These are phyloP conservation scores for Alternaria gansuensis DNA, from an alignment of 2,329 filamentous ascomycete species.

Conservation along the genomic window DNA sequence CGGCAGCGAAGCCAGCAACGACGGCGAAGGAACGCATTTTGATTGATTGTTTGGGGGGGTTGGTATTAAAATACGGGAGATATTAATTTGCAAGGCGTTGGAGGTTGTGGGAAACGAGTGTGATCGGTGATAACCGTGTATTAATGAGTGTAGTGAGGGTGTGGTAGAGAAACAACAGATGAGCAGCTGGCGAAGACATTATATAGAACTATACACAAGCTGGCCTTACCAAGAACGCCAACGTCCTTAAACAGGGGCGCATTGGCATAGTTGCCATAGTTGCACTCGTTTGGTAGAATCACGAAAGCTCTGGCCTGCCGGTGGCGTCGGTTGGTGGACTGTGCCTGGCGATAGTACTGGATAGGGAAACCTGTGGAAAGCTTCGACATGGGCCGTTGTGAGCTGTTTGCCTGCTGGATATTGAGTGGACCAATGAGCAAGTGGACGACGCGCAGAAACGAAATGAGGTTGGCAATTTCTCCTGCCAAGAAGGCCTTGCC, in stretches of 20 bases:
- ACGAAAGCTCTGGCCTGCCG: slow-evolving; percentile 35
- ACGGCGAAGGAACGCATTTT: slow-evolving; percentile 53
- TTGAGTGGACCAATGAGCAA: slow-evolving; percentile 32
- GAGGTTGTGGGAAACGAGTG: slow-evolving; percentile 52
- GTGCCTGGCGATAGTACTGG: slow-evolving; percentile 40
- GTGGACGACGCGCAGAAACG: slow-evolving; percentile 36
- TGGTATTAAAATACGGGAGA: slow-evolving; percentile 47
- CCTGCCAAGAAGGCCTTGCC: slow-evolving; percentile 43
- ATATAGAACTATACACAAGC: slow-evolving; percentile 44
- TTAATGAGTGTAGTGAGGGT: slow-evolving; percentile 49
- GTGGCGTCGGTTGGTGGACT: slow-evolving; percentile 38
- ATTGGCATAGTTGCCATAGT: slow-evolving; percentile 38
- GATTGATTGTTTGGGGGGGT: slow-evolving; percentile 37
- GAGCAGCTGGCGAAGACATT: slow-evolving; percentile 41
- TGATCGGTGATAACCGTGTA: slow-evolving; percentile 53
- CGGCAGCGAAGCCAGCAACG: slow-evolving; percentile 45
- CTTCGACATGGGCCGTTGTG: slow-evolving; percentile 36
- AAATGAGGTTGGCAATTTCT: slow-evolving; percentile 48
- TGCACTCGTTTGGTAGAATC: slow-evolving; percentile 39
- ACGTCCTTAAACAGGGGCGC: slow-evolving; percentile 36
- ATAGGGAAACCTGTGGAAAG: slow-evolving; percentile 45
- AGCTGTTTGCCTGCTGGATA: slow-evolving; percentile 48
- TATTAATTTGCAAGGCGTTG: slow-evolving; percentile 45
- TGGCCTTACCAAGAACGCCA: slow-evolving; percentile 38
- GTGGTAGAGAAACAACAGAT: slow-evolving; percentile 45